phyloP scores from a whole-genome alignment of 768 basidiomycete genomes.

The Termitomyces eurrhizus region DNA sequence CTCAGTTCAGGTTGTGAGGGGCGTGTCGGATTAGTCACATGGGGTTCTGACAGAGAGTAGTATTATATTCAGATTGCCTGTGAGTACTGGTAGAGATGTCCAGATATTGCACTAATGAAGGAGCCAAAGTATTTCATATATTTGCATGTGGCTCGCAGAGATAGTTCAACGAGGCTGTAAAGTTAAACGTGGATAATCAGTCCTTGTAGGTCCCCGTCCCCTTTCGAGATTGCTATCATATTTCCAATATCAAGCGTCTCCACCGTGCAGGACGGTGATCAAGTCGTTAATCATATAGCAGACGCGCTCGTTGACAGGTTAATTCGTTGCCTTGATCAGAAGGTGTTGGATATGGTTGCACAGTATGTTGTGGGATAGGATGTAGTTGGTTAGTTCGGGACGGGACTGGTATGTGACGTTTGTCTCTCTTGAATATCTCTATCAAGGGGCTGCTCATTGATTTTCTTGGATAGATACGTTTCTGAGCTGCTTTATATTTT shows the following conservation, averaged over 20 bases:
- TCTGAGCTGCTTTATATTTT: too few species aligned
- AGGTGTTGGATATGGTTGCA: too few species aligned
- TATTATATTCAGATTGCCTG: constrained; percentile 81
- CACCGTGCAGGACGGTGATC: constrained; percentile 55
- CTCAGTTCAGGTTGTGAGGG: constrained; percentile 74
- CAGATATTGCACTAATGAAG: constrained; percentile 60
- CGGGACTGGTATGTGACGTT: too few species aligned
- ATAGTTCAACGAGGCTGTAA: too few species aligned
- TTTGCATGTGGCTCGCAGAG: constrained; percentile 51
- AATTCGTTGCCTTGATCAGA: too few species aligned
- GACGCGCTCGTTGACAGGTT: constrained; percentile 74
- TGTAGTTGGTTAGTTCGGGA: too few species aligned
- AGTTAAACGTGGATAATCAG: constrained; percentile 56
- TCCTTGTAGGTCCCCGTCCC: constrained; percentile 62
- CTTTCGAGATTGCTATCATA: not conserved
- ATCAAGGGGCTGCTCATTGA: too few species aligned
- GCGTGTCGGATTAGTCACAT: constrained; percentile 94
- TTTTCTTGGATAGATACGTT: too few species aligned
- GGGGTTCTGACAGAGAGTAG: constrained; percentile 87
- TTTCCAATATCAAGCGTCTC: constrained; percentile 57
- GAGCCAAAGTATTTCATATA: constrained; percentile 90
- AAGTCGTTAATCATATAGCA: constrained; percentile 81
- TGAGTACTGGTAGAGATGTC: constrained; percentile 32
- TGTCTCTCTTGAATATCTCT: too few species aligned
- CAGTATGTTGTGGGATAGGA: too few species aligned